These are phyloP conservation scores for Trichoderma koningii DNA, from an alignment of 2,329 filamentous ascomycete species.

Conservation along the genomic window DNA sequence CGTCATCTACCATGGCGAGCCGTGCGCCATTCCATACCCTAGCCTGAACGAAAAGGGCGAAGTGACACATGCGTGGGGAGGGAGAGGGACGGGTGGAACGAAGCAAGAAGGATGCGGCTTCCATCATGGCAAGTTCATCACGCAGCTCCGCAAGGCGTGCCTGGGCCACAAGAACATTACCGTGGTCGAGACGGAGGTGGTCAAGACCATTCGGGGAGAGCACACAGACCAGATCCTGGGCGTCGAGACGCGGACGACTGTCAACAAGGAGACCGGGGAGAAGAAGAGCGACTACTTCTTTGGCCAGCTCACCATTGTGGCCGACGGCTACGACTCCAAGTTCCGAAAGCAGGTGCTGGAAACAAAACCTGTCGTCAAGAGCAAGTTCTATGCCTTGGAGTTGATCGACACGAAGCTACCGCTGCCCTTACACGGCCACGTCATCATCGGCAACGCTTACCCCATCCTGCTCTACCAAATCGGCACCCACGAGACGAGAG, in stretches of 20 bases:
- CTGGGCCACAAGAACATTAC: constrained; percentile 78
- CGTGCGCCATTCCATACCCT: constrained; percentile 79
- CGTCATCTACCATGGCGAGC: constrained; percentile 75
- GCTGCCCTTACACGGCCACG: constrained; percentile 75
- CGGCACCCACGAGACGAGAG: constrained; percentile 88
- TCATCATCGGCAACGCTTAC: constrained; percentile 73
- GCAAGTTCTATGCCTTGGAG: constrained; percentile 92
- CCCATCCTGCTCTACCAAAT: constrained; percentile 96
- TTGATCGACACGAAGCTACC: constrained; percentile 85
- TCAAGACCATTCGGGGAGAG: constrained; percentile 70
- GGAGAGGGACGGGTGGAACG: constrained; percentile 41
- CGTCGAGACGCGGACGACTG: constrained; percentile 70
- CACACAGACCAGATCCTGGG: constrained; percentile 74
- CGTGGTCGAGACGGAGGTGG: constrained; percentile 86
- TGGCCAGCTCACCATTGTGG: constrained; percentile 81
- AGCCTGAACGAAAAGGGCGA: constrained; percentile 53
- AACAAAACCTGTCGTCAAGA: constrained; percentile 68
- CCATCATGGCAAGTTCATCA: constrained; percentile 93
- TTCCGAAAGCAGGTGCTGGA: constrained; percentile 80
- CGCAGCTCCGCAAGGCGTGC: constrained; percentile 75
- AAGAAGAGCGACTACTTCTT: constrained; percentile 78
- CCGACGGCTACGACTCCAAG: constrained; percentile 89
- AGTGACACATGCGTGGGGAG: constrained; percentile 43
- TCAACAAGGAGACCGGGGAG: constrained; percentile 53
- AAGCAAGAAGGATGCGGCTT: constrained; percentile 74